Base-by-base conservation (phyloP, 2,329 filamentous ascomycete species). In the Chaetomium globosum region DNA sequence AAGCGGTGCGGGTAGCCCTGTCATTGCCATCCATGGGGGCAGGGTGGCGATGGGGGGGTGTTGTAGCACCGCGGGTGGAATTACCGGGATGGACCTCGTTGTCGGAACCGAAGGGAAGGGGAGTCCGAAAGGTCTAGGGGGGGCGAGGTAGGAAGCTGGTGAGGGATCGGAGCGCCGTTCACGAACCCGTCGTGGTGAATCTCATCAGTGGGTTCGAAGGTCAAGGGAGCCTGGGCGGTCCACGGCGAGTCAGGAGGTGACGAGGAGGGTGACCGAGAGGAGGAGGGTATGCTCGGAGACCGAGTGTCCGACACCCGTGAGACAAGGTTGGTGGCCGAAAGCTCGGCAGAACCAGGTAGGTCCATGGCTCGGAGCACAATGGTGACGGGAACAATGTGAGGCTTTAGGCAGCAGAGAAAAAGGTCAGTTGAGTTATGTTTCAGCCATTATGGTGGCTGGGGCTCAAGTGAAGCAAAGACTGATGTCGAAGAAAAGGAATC, bases 1-100 rank as follows among this genome's bases (percentile, higher is more conserved):
- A 31, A 54, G 21, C 12, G 9, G 33, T 61, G 33, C 23, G 59
- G 59, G 59, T 46, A 61, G 16, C 59, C 19, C 7, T 12, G 8
- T 2, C 36, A n/a, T 33, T 30, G 1, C n/a, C n/a, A n/a, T n/a
- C n/a, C n/a, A n/a, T n/a, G n/a, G 36, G 1, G 16, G 7, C n/a
- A 26, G 36, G 23, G 3, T 12, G 3, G 12, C 30, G 23, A 9
- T 28, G 9, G 10, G 54, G 54, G 21, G n/a, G n/a, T n/a, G n/a
- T 46, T 10, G 36, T 4, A 3, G 12, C 9, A 7, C 36, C 13
- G 36, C 23, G 30, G 16, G 30, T 30, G 5, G 54, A 46, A 7
- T 46, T 23, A 12, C 43, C 6, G 9, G 36, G 23, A 13, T 16
- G 36, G 13, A 46, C 4, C 8, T 31, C 30, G 19, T 57, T 23